Base-by-base conservation (phyloP, 2,329 filamentous ascomycete genomes). In the Chaetomium globosum region DNA sequence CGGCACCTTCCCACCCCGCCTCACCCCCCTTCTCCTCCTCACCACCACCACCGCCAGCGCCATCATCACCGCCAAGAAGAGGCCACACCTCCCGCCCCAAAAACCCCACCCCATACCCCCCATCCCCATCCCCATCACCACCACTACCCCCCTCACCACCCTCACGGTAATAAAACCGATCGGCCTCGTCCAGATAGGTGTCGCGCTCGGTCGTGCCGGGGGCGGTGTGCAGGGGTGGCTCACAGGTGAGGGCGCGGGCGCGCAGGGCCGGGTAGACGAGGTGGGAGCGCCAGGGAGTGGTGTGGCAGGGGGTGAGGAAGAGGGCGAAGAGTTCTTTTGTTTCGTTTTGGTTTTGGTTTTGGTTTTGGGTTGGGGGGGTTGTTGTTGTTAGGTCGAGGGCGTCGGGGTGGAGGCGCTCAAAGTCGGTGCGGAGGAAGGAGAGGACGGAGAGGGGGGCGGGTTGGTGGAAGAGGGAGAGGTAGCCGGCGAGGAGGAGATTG, bases 301-400 rank as follows among this genome's bases (percentile, higher is more conserved):
- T 91, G 81, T 99, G 95, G 79, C 95, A 99, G 10, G 95, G 95
- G 84, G 93, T 96, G 28, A 99, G 83, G 78, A 98, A 97, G 23
- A 90, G 89, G 39, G 89, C 86, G 71, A 88, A 89, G 12, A 87
- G 81, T 65, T 85, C 83, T 43, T 79, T 69, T 28, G 69, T 23
- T 0, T 71, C 70, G 23, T 43, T 13, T 36, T 59, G 73, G 68
- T 57, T 74, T 66, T 63, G 71, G 53, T 79, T 72, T 43, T 36
- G 33, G 33, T 36, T 33, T 33, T n/a, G n/a, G 33, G 33, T 31
- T 10, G 31, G 3, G 31, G 31, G 6, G 31, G 31, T 31, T 73
- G 67, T 61, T 71, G 63, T 65, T 71, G 31, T 19, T 0, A 67
- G 62, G 61, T 63, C 67, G 58, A 80, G 75, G 51, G 74, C 71